phyloP scores from a whole-genome alignment of 1,284 basidiomycete genomes.

The Heterobasidion parviporum region DNA sequence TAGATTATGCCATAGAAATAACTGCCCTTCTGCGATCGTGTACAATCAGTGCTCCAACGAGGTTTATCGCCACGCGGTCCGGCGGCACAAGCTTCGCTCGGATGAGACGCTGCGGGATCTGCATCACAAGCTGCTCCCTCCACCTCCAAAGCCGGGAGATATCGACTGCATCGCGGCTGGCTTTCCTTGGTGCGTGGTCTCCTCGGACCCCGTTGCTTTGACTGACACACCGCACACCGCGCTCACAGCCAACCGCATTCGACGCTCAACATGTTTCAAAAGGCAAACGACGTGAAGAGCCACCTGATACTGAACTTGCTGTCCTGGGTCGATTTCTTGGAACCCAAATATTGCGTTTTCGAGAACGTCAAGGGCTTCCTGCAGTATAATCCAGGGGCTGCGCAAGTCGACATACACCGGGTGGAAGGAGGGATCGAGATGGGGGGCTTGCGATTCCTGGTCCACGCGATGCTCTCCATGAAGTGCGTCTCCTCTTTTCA shows the following conservation, averaged over 20 bases:
- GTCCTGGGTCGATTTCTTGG: slow-evolving; percentile 55
- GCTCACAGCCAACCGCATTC: slow-evolving; percentile 36
- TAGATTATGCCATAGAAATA: slow-evolving; percentile 23
- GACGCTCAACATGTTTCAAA: slow-evolving; percentile 28
- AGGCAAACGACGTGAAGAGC: slow-evolving; percentile 28
- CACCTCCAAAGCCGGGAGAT: slow-evolving; percentile 39
- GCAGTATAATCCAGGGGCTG: slow-evolving; percentile 41
- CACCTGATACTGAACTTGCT: slow-evolving; percentile 49
- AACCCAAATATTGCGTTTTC: slow-evolving; percentile 54
- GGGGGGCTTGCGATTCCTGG: slow-evolving; percentile 63
- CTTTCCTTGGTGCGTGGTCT: slow-evolving; percentile 60
- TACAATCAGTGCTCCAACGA: slow-evolving; percentile 57
- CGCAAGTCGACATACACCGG: slow-evolving; percentile 37
- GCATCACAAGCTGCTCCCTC: slow-evolving; percentile 26
- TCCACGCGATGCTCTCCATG: slow-evolving; percentile 50
- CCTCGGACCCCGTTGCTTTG: neutral
- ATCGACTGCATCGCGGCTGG: slow-evolving; percentile 59
- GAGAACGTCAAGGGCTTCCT: slow-evolving; percentile 73
- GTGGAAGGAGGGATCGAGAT: slow-evolving; percentile 52
- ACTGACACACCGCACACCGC: too few species aligned
- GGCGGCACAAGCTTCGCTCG: slow-evolving; percentile 28
- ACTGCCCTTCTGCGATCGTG: slow-evolving; percentile 34
- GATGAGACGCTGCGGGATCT: slow-evolving; percentile 27
- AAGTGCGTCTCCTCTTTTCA: slow-evolving; percentile 30
- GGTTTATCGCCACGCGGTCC: slow-evolving; percentile 46